Evolutionary conservation across 768 basidiomycete genomes (phyloP), one percentile per base, ranked within the genome.

Genomic region (Pisolithus albus): DNA sequence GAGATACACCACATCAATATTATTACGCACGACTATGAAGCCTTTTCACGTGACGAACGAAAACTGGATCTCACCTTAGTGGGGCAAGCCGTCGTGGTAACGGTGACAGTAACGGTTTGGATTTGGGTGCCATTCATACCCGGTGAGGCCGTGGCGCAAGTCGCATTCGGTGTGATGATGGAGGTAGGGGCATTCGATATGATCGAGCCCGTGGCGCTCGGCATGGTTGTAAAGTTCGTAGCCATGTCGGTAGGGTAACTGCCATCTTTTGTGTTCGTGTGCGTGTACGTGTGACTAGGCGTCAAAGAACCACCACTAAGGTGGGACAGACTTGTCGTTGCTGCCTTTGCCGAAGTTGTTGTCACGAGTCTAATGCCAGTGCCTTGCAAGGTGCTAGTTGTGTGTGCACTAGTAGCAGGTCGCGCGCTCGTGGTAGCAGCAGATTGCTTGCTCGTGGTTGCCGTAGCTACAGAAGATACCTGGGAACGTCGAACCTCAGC

Each of bases 51-150:
- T 2, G 21, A 18, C 18, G 18, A 11, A 21, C 3, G 40, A 41
- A 18, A n/a, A 18, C 4, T 1, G 30, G n/a, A 46, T 43, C 52
- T 18, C 47, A 63, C 62, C 37, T 50, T 55, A 28, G 55, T 38
- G 5, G 63, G 52, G 34, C 53, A 59, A 6, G 18, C 43, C 4
- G 48, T 49, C 9, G 52, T 47, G 7, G 59, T 63, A n/a, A 52
- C 51, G 0, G 62, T 63, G 6, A 64, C 60, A 0, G 62, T 57
- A n/a, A 46, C 49, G 0, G 50, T 49, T 24, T 44, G 50, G 18
- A 26, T 21, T 19, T 43, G 10, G 1, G 9, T 23, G 13, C 28
- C 16, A 19, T 21, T 16, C n/a, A 36, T 24, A 5, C 16, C 13
- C 13, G 34, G 34, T 3, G 34, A 13, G 2, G 13, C 0, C 34